Conservation (phyloP, 1,284 basidiomycete genomes). For the Cutaneotrichosporon cyanovorans region DNA sequence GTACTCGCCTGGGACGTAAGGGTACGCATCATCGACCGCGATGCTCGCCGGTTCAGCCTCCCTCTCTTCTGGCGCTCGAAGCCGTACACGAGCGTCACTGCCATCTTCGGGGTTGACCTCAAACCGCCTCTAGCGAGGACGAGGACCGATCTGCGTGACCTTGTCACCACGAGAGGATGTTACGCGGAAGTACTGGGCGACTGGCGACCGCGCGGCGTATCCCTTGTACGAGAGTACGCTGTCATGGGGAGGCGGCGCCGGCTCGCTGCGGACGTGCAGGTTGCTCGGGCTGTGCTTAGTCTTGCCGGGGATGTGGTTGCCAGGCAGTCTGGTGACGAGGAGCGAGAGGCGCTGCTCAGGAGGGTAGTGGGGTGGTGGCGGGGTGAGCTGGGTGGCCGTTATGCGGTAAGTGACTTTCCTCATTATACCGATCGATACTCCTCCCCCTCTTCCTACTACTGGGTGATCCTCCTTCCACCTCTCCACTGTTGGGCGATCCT, state of each 20-base stretch:
- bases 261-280: slow-evolving; percentile 78
- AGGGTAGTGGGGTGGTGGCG: slow-evolving; percentile 71
- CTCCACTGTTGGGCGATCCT: too few species aligned
- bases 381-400: slow-evolving; percentile 71
- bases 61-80: slow-evolving; percentile 62
- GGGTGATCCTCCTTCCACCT: too few species aligned
- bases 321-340: slow-evolving; percentile 52
- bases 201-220: slow-evolving; percentile 83
- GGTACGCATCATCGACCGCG: slow-evolving; percentile 75
- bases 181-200: slow-evolving; percentile 67
- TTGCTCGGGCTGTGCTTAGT: slow-evolving; percentile 67
- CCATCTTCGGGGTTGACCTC: slow-evolving; percentile 70
- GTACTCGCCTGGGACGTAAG: slow-evolving; percentile 81
- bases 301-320: slow-evolving; percentile 23
- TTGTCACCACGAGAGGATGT: slow-evolving; percentile 94
- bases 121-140: slow-evolving; percentile 79
- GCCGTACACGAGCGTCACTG: slow-evolving; percentile 40
- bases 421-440: too few species aligned
- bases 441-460: too few species aligned
- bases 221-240: slow-evolving; percentile 76
- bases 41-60: slow-evolving; percentile 62
- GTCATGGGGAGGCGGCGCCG: slow-evolving; percentile 62
- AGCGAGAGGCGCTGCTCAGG: slow-evolving; percentile 54
- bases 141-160: slow-evolving; percentile 81
- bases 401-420: too few species aligned